Percentiles rank a stretch among this genome's conserved stretches.
Conservation (phyloP, 2,329 filamentous ascomycete species). For the Neofusicoccum parvum region DNA sequence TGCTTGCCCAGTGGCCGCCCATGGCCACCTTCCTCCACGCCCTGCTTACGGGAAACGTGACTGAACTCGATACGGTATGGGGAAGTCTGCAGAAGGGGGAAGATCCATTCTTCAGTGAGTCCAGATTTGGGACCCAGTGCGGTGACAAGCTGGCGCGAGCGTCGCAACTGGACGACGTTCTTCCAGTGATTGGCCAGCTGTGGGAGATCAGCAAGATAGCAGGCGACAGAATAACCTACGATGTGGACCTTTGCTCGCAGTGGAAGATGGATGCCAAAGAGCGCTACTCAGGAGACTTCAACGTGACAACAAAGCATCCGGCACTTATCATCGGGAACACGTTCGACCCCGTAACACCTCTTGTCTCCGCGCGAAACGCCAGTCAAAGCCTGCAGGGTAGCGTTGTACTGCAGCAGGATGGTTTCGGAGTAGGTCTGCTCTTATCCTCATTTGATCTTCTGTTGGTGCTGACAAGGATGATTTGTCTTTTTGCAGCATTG, state of each 20-base stretch:
- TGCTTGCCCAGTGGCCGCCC: background rate
- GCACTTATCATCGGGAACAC: slow-evolving; percentile 26
- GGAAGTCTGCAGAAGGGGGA: background rate
- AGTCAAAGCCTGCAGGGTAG: slow-evolving; percentile 25
- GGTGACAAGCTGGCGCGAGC: background rate
- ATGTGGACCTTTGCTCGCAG: slow-evolving; percentile 28
- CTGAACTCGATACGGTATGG: background rate
- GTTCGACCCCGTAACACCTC: slow-evolving; percentile 27
- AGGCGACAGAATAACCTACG: slow-evolving; percentile 26
- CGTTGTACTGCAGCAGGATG: slow-evolving; percentile 25
- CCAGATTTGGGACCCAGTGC: slow-evolving; percentile 4
- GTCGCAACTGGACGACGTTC: background rate
- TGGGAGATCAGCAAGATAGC: slow-evolving; percentile 20
- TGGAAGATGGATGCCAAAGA: slow-evolving; percentile 27
- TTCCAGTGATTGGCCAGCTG: background rate
- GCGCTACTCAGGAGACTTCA: slow-evolving; percentile 24
- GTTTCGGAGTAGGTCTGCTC: slow-evolving; percentile 22
- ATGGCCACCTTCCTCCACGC: background rate
- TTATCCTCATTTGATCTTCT: background rate
- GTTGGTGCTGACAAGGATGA: background rate
- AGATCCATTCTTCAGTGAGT: background rate
- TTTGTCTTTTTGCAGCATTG: slow-evolving; percentile 8
- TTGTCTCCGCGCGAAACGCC: slow-evolving; percentile 26
- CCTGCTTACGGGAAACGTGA: background rate
- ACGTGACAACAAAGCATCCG: slow-evolving; percentile 25